phyloP scores from a whole-genome alignment of 176 grass and related monocot genomes.

The Zea luxurians region DNA sequence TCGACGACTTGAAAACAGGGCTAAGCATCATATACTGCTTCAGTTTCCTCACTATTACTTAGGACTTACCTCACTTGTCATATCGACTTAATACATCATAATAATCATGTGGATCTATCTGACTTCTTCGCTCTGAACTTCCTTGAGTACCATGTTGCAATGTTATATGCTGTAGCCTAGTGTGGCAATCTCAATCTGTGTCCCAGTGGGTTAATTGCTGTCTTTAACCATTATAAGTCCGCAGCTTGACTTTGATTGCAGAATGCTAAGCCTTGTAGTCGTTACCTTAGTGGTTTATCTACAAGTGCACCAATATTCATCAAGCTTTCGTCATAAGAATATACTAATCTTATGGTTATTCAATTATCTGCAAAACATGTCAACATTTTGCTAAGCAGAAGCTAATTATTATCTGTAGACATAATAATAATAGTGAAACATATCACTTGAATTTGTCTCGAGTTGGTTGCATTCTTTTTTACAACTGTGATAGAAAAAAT shows the following conservation, averaged over 20 bases:
- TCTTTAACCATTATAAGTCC: constrained; percentile 14
- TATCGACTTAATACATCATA: constrained; percentile 16
- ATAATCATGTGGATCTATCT: constrained; percentile 1
- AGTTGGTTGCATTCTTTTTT: constrained; percentile 7
- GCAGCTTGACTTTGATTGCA: constrained; percentile 23
- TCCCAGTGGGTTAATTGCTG: background rate
- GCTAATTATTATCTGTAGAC: constrained; percentile 18
- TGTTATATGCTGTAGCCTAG: constrained; percentile 1
- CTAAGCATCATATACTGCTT: constrained; percentile 23
- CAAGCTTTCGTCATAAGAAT: constrained; percentile 21
- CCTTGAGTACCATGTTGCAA: background rate
- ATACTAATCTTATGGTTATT: constrained; percentile 8
- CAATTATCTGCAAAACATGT: constrained; percentile 1
- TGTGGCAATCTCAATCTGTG: background rate
- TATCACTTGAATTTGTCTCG: constrained; percentile 11
- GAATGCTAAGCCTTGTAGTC: constrained; percentile 25
- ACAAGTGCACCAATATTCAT: constrained; percentile 11
- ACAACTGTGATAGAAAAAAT: background rate
- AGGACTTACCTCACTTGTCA: constrained; percentile 9
- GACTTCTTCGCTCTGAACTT: constrained; percentile 17
- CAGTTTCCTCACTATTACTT: background rate
- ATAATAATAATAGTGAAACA: constrained; percentile 8
- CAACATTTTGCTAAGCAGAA: constrained; percentile 12
- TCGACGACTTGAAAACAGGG: too few species aligned
- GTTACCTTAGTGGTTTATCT: background rate